A percentile compares a stretch with the other conserved stretches of the same genome.
Evolutionary conservation across 2,329 filamentous ascomycete genomes (phyloP).

Genomic region (Ophiostoma tasmaniense): DNA sequence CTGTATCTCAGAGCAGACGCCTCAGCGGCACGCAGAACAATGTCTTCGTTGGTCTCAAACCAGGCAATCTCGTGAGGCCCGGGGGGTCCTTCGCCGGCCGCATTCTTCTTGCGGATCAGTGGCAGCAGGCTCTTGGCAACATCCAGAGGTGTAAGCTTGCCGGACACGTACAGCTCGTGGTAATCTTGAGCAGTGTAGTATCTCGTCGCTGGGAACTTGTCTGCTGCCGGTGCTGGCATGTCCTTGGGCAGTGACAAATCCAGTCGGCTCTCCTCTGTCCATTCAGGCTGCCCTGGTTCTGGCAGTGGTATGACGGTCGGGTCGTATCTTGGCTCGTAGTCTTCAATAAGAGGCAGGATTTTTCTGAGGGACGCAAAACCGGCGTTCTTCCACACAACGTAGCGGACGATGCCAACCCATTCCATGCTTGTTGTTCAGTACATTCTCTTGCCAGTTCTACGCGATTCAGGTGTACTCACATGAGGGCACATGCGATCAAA

Average conservation of each 20-base stretch:
- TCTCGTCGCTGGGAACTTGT: conserved; percentile 28
- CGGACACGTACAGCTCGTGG: conserved; percentile 36
- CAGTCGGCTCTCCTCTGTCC: conserved; percentile 21
- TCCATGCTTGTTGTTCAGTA: conserved; percentile 37
- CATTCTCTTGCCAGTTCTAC: not conserved
- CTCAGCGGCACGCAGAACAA: conserved; percentile 35
- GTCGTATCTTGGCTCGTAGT: conserved; percentile 40
- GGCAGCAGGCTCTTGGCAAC: conserved; percentile 39
- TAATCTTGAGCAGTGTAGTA: conserved; percentile 43
- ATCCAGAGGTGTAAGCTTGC: conserved; percentile 38
- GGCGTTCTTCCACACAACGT: conserved; percentile 53
- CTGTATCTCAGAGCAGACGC: conserved; percentile 40
- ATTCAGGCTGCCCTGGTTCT: conserved; percentile 34
- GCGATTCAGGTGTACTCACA: too few relatives aligned
- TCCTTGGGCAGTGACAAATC: conserved; percentile 16
- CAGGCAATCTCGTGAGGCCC: conserved; percentile 37
- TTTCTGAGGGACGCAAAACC: conserved; percentile 52
- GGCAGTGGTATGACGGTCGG: conserved; percentile 37
- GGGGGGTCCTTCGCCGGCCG: conserved; percentile 27
- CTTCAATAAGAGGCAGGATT: conserved; percentile 42
- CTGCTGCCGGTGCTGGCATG: conserved; percentile 10
- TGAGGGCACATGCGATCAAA: conserved; percentile 43
- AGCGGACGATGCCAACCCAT: conserved; percentile 44
- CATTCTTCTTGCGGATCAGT: conserved; percentile 30
- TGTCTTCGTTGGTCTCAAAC: conserved; percentile 36